phyloP scores from a whole-genome alignment of 2,329 filamentous ascomycete genomes.

The Plectosphaerella cucumerina region DNA sequence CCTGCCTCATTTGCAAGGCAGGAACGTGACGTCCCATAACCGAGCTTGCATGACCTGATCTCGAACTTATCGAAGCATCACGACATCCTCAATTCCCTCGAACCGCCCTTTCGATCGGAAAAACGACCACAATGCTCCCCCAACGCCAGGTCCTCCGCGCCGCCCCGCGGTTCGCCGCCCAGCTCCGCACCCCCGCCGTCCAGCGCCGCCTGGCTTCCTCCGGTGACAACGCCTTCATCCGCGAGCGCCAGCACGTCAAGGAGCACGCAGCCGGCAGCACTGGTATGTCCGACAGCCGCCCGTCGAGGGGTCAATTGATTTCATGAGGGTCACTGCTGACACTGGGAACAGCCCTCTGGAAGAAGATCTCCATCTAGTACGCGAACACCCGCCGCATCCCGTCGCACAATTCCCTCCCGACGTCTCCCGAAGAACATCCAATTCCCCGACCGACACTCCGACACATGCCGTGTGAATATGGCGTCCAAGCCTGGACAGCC shows the following conservation, averaged over 20 bases:
- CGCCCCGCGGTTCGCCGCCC: slow-evolving; percentile 58
- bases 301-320: slow-evolving; percentile 2
- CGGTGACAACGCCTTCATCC: slow-evolving; percentile 89
- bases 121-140: slow-evolving; percentile 52
- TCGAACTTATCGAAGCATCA: slow-evolving; percentile 8
- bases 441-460: too few species aligned
- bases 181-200: slow-evolving; percentile 58
- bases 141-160: slow-evolving; percentile 58
- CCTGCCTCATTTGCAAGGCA: slow-evolving; percentile 11
- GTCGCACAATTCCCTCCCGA: too few species aligned
- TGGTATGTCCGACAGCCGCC: slow-evolving; percentile 46
- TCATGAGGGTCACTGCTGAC: slow-evolving; percentile 24
- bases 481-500: too few species aligned
- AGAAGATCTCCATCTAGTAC: slow-evolving; percentile 94
- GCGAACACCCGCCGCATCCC: slow-evolving; percentile 16
- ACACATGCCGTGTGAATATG: too few species aligned
- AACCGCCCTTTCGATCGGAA: slow-evolving; percentile 4
- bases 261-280: slow-evolving; percentile 81
- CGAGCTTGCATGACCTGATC: slow-evolving; percentile 19
- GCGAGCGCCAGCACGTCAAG: slow-evolving; percentile 86
- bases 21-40: slow-evolving; percentile 10
- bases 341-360: slow-evolving; percentile 72
- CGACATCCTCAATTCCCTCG: slow-evolving; percentile 4
- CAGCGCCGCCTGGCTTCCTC: slow-evolving; percentile 68
- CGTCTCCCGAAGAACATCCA: too few species aligned